phyloP scores from a whole-genome alignment of 768 basidiomycete species.

The Rhodotorula graminis region DNA sequence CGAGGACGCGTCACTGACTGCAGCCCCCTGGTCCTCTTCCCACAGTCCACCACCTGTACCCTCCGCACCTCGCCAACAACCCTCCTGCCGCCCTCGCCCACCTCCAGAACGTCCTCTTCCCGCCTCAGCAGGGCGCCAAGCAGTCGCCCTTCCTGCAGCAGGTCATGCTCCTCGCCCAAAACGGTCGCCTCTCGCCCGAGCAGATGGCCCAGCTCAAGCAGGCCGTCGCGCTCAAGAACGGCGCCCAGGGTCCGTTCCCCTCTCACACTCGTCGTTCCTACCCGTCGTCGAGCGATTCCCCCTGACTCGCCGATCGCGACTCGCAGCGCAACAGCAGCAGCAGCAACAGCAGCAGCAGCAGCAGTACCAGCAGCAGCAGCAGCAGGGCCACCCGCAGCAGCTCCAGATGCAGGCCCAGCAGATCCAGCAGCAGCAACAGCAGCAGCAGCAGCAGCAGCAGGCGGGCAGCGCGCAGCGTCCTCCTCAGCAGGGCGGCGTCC shows the following conservation, averaged over 20 bases:
- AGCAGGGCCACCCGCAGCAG: conserved; percentile 2
- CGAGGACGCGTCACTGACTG: too few relatives aligned
- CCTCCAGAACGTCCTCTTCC: conserved; percentile 32
- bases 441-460: conserved; percentile 4
- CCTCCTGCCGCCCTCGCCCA: conserved; percentile 20
- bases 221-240: conserved; percentile 26
- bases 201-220: conserved; percentile 33
- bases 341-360: neutral
- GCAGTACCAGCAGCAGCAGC: neutral
- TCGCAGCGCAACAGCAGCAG: conserved; percentile 7
- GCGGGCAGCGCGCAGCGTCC: neutral
- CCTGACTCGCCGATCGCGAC: too few relatives aligned
- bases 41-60: conserved; percentile 25
- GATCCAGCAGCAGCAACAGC: conserved; percentile 1
- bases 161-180: conserved; percentile 36
- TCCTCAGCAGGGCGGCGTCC: neutral
- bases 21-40: too few relatives aligned
- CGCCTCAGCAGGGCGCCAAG: conserved; percentile 26
- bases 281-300: too few relatives aligned
- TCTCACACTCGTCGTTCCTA: too few relatives aligned
- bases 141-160: conserved; percentile 29
- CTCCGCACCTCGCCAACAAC: conserved; percentile 24
- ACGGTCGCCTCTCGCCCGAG: conserved; percentile 21
- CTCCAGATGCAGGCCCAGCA: conserved; percentile 4
- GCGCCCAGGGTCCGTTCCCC: conserved; percentile 9